Base-by-base conservation (phyloP, 1,139 yeast genomes). In the Blastobotrys arbuscula region DNA sequence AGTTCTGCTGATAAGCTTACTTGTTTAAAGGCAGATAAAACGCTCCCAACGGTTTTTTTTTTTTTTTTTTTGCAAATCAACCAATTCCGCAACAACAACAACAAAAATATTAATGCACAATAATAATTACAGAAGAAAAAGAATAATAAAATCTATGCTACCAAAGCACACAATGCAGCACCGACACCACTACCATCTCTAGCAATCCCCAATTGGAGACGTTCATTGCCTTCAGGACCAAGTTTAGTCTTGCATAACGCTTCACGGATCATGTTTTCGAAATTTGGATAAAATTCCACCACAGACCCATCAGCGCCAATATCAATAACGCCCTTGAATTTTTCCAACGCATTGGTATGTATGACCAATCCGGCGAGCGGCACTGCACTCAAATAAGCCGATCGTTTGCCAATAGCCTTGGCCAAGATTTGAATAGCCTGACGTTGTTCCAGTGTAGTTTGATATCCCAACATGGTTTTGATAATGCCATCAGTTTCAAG, bases 111-210 rank as follows among this genome's bases (percentile, higher is more conserved):
- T 13, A 26, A 13, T 9, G 31, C 31, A 26, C 9, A 26, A 26
- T 9, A 26, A 26, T 26, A 26, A 26, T 9, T 26, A 26, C 12
- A 9, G 31, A 26, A 26, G 12, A 26, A 26, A 9, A 13, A 26
- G 9, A 26, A 26, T 26, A 26, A 26, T 9, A 9, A 26, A 26
- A 26, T 26, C 31, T n/a, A 52, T 23, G 69, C 67, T 16, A 60
- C 65, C 44, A 73, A 59, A 4, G 97, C 97, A 69, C 96, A 86
- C 53, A 90, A 74, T 1, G 97, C 97, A 46, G 97, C 97, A 56
- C 97, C 97, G 39, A 89, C 96, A 53, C 96, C 96, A 52, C 94
- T 82, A 43, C 97, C 97, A 63, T 90, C 97, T 65, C 87, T 85
- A 38, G 96, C 94, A 58, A 89, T 82, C 55, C 80, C 82, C 55